Conservation (phyloP, 176 grass and related monocot species). For the Oryza longistaminata region DNA sequence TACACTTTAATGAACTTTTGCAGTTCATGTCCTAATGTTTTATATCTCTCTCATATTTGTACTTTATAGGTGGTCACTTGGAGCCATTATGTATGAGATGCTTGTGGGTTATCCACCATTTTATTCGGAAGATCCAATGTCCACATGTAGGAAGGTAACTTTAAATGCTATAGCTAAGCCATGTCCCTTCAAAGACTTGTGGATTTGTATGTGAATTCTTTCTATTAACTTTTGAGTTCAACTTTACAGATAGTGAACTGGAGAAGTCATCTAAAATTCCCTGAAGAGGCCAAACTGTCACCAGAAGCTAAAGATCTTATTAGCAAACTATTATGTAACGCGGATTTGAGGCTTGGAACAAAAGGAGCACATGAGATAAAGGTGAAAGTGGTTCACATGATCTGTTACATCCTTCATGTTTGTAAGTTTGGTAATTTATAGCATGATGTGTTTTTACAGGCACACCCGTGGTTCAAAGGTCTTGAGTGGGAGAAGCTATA, state of each 20-base stretch:
- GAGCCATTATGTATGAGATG: conserved; percentile 99
- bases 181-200: neutral
- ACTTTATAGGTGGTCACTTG: conserved; percentile 86
- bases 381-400: conserved; percentile 29
- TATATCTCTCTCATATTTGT: conserved; percentile 23
- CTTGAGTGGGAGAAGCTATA: conserved; percentile 79
- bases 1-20: conserved; percentile 25
- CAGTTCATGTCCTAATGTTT: conserved; percentile 5
- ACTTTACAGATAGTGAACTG: conserved; percentile 87
- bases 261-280: conserved; percentile 93
- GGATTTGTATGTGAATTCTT: conserved; percentile 13
- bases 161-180: conserved; percentile 19
- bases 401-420: neutral
- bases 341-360: conserved; percentile 78
- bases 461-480: conserved; percentile 77
- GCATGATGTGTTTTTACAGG: conserved; percentile 41
- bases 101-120: conserved; percentile 98
- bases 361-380: conserved; percentile 96
- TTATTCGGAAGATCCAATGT: conserved; percentile 96
- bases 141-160: conserved; percentile 86
- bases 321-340: conserved; percentile 78
- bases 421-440: neutral
- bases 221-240: conserved; percentile 4
- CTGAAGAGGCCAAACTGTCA: conserved; percentile 83
- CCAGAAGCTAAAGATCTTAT: conserved; percentile 85